Base-by-base conservation (phyloP, 345 rosid species). In the Mangifera indica region DNA sequence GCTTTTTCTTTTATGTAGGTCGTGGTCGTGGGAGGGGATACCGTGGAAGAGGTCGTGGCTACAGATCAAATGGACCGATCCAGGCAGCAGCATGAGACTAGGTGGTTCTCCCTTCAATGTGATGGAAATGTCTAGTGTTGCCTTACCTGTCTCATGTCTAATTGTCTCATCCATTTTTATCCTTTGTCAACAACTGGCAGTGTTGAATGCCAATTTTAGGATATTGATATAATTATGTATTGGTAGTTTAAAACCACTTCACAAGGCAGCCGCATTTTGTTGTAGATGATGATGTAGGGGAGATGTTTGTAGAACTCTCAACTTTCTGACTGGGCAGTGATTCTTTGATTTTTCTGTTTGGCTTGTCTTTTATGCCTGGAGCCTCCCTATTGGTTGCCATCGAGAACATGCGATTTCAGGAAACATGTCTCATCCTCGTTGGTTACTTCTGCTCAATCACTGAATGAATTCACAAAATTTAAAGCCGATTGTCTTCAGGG, bases 1-100 rank as follows among this genome's bases (percentile, higher is more conserved):
- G 37, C 34, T 71, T 29, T 49, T 46, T 67, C 10, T 34, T 20
- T 42, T 17, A 22, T 81, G 44, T 72, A 91, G 94, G 92, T 42
- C 91, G 92, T 74, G 93, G 93, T 18, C 86, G 88, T 21, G 89
- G 87, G 42, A 73, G 92, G 81, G 88, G 88, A 54, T 57, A 76
- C 22, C 92, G 95, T 13, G 98, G 97, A 62, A 87, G 91, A 81
- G 87, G 90, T 52, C 87, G 90, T 76, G 93, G 91, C 69, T 80
- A 60, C 63, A 80, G 93, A 78, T 72, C 84, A 46, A 84, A 79
- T 72, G 88, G 84, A 48, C 91, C 81, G 45, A 77, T 75, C 81
- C 93, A 84, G 77, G 88, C 79, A 66, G 87, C 81, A 69, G 89
- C 77, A 60, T 79, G 78, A 90, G 86, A 74, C 48, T 22, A 8